Evolutionary conservation across 805 yeast species (phyloP), one percentile per base, ranked within the genome.

Genomic region (Metschnikowia corniflorae): DNA sequence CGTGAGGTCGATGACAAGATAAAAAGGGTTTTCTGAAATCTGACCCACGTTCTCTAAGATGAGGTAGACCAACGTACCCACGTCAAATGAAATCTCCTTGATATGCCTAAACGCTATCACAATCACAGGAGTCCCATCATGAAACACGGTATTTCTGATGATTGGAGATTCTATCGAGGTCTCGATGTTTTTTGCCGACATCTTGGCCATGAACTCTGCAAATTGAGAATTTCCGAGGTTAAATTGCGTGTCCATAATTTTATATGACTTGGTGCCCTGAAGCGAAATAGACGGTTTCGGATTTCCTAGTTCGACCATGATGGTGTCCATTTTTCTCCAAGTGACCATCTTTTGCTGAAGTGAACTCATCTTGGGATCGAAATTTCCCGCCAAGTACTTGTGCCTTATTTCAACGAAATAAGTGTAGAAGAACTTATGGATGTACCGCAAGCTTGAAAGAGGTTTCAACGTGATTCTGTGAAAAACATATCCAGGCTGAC

Each of bases 151-250:
- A 44, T 78, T 86, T 34, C 75, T 78, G 8, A 84, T 69, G 24
- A 80, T 62, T 0, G 70, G 63, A 10, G 60, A 49, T 12, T 74
- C 75, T 16, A 63, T 51, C 5, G 69, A 55, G n/a, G 54, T 44
- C 4, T 72, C 74, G 8, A 71, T 58, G 41, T 80, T 78, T 41
- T 73, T 71, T 30, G 75, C 63, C 0, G 86, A 67, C 59, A 78
- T 73, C 38, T 77, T 79, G 17, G 78, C 73, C 86, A 87, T 80
- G 46, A 84, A 84, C 39, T 86, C 94, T 49, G 76, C 78, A 17
- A 80, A 64, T 39, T 73, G 75, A 1, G 72, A 60, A 33, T 75
- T 73, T 23, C 64, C 67, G 26, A 73, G 75, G 31, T 61, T 65
- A 31, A 70, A 70, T 23, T 71, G 71, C 10, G 58, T 42, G 36